phyloP scores from a whole-genome alignment of 805 yeast species.

The Wickerhamomyces ciferrii region DNA sequence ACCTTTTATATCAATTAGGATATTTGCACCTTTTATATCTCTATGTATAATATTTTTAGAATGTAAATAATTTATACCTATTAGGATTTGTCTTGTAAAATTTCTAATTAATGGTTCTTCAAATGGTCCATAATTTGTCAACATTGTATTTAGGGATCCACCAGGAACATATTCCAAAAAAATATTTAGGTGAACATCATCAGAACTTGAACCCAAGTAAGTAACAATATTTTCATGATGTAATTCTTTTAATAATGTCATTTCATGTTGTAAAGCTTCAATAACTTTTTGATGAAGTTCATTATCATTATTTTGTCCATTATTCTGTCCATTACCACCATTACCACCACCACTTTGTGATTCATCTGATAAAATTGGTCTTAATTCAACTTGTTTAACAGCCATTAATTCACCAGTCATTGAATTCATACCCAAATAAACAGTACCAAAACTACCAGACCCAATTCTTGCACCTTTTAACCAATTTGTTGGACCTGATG shows the following conservation, averaged over 20 bases:
- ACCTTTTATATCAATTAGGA: conserved; percentile 74
- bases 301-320: conserved; percentile 19
- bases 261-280: conserved; percentile 79
- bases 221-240: conserved; percentile 92
- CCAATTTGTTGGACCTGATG: conserved; percentile 76
- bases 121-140: conserved; percentile 70
- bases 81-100: conserved; percentile 69
- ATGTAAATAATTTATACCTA: conserved; percentile 72
- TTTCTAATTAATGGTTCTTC: conserved; percentile 71
- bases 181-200: conserved; percentile 66
- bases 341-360: no score
- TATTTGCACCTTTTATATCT: conserved; percentile 87
- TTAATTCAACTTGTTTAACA: conserved; percentile 85
- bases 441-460: conserved; percentile 92
- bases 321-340: conserved; percentile 23
- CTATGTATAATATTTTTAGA: conserved; percentile 74
- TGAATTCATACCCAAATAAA: conserved; percentile 87
- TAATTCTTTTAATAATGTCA: conserved; percentile 67
- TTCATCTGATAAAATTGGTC: conserved; percentile 35
- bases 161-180: conserved; percentile 75
- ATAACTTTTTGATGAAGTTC: conserved; percentile 50
- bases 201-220: conserved; percentile 83
- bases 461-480: conserved; percentile 91
- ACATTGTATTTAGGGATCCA: conserved; percentile 66
- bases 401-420: conserved; percentile 95